Conservation (phyloP, 2,329 filamentous ascomycete species). For the Tothia fuscella region DNA sequence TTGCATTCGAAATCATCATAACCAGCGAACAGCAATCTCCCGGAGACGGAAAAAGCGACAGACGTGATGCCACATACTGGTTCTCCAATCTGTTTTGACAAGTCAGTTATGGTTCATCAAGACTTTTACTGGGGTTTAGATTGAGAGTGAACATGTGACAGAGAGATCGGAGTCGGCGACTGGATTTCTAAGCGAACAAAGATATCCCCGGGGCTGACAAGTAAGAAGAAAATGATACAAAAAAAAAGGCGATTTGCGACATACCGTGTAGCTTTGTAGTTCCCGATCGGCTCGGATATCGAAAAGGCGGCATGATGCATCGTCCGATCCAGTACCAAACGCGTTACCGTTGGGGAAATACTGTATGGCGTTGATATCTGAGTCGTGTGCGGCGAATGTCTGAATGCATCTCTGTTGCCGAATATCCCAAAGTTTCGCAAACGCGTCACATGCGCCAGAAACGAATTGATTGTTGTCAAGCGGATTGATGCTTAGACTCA, state of each 20-base stretch:
- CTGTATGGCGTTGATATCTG: conserved; percentile 98
- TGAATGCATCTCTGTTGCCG: conserved; percentile 96
- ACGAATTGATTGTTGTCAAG: conserved; percentile 99
- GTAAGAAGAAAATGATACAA: no score
- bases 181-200: no score
- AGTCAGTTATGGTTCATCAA: not conserved
- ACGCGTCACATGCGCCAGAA: conserved; percentile 96
- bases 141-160: no score
- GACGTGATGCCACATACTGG: conserved; percentile 97
- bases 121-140: no score
- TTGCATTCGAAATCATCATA: conserved; percentile 99
- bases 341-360: conserved; percentile 99
- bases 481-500: conserved; percentile 99
- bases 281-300: conserved; percentile 92
- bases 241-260: no score
- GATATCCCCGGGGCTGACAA: no score
- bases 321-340: conserved; percentile 94
- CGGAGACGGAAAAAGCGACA: conserved; percentile 94
- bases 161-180: no score
- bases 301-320: conserved; percentile 93
- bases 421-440: conserved; percentile 98
- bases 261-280: conserved; percentile 55
- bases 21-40: conserved; percentile 85
- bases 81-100: conserved; percentile 63
- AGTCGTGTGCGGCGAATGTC: conserved; percentile 96